Evolutionary conservation across 2,329 filamentous ascomycete genomes (phyloP).

Genomic region (Phyllosticta ampelicida): DNA sequence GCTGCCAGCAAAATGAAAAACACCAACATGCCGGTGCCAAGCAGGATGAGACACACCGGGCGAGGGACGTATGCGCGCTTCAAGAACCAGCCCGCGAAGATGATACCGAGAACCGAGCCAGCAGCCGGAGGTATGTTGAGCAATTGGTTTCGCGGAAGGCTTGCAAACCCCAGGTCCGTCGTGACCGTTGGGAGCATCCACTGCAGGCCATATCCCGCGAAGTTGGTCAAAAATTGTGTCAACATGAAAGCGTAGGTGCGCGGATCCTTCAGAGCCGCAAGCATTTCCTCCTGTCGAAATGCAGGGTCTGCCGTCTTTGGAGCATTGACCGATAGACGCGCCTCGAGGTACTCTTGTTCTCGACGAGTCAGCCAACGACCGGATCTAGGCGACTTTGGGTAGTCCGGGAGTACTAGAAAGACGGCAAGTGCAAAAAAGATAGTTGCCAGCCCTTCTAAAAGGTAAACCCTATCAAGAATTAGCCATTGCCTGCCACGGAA

Average conservation of each 20-base stretch:
- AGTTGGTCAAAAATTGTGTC: slow-evolving; percentile 29
- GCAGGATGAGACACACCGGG: slow-evolving; percentile 31
- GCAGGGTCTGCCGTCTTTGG: slow-evolving; percentile 27
- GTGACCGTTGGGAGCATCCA: slow-evolving; percentile 35
- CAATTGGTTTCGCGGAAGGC: slow-evolving; percentile 34
- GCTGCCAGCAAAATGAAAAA: slow-evolving; percentile 37
- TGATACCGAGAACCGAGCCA: slow-evolving; percentile 29
- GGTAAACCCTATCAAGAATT: slow-evolving; percentile 26
- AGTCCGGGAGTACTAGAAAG: slow-evolving; percentile 34
- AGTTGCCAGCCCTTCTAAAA: slow-evolving; percentile 35
- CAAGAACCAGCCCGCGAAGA: slow-evolving; percentile 32
- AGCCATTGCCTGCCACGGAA: background rate
- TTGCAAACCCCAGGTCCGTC: slow-evolving; percentile 33
- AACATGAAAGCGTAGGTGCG: slow-evolving; percentile 29
- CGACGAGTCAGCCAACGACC: slow-evolving; percentile 27
- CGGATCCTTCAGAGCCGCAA: slow-evolving; percentile 25
- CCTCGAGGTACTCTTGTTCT: slow-evolving; percentile 33
- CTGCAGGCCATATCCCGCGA: slow-evolving; percentile 32
- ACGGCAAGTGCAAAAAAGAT: slow-evolving; percentile 31
- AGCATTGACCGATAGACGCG: slow-evolving; percentile 29
- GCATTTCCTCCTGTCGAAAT: slow-evolving; percentile 28
- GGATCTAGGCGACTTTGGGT: slow-evolving; percentile 31
- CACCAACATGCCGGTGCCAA: slow-evolving; percentile 31
- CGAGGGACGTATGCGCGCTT: slow-evolving; percentile 31
- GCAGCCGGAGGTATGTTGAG: slow-evolving; percentile 38